Evolutionary conservation across 371 early-diverging fungal genomes (phyloP).

Genomic region (Mucor piriformis): DNA sequence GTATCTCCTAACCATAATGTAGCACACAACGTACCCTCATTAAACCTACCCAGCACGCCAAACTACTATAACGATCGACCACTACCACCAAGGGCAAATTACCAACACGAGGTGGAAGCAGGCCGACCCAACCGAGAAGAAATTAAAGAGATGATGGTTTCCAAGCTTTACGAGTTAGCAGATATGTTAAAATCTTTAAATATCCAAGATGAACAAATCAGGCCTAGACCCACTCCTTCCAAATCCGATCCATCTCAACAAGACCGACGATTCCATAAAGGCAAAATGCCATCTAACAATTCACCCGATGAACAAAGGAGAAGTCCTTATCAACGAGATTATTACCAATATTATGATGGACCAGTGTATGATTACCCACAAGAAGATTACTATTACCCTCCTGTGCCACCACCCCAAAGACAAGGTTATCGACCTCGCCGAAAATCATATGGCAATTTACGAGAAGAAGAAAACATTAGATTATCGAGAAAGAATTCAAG

Average conservation of each 20-base stretch:
- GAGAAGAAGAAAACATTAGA: neutral
- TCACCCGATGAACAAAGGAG: neutral
- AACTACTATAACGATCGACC: neutral
- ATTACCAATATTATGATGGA: neutral
- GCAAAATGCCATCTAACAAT: neutral
- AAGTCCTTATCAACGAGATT: neutral
- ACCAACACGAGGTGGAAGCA: neutral
- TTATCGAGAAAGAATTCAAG: constrained; percentile 6
- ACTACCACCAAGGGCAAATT: neutral
- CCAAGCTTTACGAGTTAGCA: constrained; percentile 20
- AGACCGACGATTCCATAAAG: neutral
- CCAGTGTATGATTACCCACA: neutral
- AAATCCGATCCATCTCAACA: constrained; percentile 9
- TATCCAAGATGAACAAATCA: neutral
- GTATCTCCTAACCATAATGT: too few species aligned
- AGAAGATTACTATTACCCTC: neutral
- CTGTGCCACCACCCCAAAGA: neutral
- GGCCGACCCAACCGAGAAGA: constrained; percentile 3
- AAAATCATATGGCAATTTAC: constrained; percentile 12
- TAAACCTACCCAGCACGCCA: too few species aligned
- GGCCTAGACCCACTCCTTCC: constrained; percentile 3
- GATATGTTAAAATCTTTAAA: constrained; percentile 18
- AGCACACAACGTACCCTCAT: too few species aligned
- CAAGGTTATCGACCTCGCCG: constrained; percentile 13
- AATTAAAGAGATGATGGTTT: constrained; percentile 17